Conservation (phyloP, 2,329 filamentous ascomycete species). For the Aspergillus caelatus region DNA sequence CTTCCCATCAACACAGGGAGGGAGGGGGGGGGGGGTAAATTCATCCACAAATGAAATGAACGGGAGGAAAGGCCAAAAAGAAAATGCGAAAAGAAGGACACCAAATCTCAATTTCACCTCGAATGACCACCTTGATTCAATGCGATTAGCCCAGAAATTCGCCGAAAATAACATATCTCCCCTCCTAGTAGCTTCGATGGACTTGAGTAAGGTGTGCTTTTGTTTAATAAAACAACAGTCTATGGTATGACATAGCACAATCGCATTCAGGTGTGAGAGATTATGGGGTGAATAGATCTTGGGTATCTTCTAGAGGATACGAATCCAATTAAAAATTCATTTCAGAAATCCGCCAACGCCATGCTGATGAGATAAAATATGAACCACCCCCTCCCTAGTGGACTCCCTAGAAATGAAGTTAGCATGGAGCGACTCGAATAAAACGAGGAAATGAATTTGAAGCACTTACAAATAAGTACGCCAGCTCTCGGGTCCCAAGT, state of each 20-base stretch:
- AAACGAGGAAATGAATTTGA: background rate
- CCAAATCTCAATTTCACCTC: background rate
- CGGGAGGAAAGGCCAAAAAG: background rate
- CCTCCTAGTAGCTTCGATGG: background rate
- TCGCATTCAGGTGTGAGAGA: background rate
- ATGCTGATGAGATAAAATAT: background rate
- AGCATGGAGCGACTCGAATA: background rate
- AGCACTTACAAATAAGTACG: conserved; percentile 64
- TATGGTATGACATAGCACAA: background rate
- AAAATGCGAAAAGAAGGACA: background rate
- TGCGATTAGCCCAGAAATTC: background rate
- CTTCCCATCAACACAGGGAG: too few species aligned
- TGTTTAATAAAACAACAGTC: background rate
- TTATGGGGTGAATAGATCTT: background rate
- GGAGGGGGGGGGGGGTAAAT: too few species aligned
- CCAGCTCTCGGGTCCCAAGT: conserved; percentile 67
- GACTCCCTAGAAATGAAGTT: conserved; percentile 24
- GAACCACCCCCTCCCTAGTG: conserved; percentile 3
- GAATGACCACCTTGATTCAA: background rate
- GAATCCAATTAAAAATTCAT: background rate
- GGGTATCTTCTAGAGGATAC: conserved; percentile 1
- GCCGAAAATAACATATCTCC: background rate
- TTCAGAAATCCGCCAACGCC: conserved; percentile 14
- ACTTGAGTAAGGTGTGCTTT: background rate
- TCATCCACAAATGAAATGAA: background rate